Evolutionary conservation across 805 yeast species (phyloP).

Genomic region (Saccharomycopsis olivae): DNA sequence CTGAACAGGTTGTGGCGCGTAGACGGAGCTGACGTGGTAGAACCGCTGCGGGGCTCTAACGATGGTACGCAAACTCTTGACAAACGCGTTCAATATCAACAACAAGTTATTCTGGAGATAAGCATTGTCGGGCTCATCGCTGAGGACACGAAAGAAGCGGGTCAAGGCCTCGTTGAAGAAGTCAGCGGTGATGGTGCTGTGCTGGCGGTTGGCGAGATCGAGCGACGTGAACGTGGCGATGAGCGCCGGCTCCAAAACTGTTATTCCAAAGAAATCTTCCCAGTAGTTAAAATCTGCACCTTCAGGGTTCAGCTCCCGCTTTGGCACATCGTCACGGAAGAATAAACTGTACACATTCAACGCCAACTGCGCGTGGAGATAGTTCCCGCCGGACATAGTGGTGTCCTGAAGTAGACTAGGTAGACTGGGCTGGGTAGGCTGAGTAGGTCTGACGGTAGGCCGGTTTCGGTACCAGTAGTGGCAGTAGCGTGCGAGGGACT

Average conservation of each 20-base stretch:
- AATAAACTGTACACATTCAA: slow-evolving; percentile 15
- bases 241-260: slow-evolving; percentile 16
- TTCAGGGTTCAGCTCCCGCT: too few species aligned
- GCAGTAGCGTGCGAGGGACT: too few species aligned
- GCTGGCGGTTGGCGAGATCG: slow-evolving; percentile 1
- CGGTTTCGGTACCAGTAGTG: too few species aligned
- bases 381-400: too few species aligned
- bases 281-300: slow-evolving; percentile 11
- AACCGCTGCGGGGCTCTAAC: slow-evolving; percentile 2
- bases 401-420: too few species aligned
- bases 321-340: slow-evolving; percentile 4
- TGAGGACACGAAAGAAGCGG: background rate
- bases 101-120: slow-evolving; percentile 12
- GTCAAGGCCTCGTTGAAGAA: background rate
- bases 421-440: too few species aligned
- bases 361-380: too few species aligned
- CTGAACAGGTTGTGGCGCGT: background rate
- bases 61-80: slow-evolving; percentile 8
- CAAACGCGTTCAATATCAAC: slow-evolving; percentile 15
- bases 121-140: slow-evolving; percentile 1
- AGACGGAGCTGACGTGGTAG: background rate
- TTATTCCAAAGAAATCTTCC: slow-evolving; percentile 14
- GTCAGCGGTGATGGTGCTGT: background rate
- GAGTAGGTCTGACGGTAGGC: too few species aligned
- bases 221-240: slow-evolving; percentile 16